Percentiles rank a stretch among this genome's conserved stretches.
Evolutionary conservation across 306 rosid species (phyloP).

Genomic region (Cicer cuneatum): DNA sequence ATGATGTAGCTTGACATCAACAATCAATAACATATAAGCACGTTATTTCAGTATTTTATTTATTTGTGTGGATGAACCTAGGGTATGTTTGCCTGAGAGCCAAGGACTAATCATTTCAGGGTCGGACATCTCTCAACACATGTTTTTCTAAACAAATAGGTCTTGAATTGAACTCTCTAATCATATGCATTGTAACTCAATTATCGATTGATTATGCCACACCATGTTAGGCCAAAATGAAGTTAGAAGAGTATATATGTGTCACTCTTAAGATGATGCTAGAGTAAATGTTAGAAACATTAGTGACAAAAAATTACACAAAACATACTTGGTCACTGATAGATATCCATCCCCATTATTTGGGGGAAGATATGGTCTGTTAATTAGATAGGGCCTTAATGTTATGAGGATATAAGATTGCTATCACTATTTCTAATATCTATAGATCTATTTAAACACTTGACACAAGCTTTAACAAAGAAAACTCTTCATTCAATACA

Average conservation of each 20-base stretch:
- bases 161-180: not conserved
- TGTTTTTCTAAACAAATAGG: not conserved
- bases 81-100: not conserved
- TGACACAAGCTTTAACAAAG: not conserved
- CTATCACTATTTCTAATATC: not conserved
- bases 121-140: not conserved
- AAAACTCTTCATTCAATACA: not conserved
- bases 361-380: not conserved
- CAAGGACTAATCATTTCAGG: not conserved
- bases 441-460: not conserved
- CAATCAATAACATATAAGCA: not conserved
- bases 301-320: not conserved
- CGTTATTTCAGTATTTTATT: not conserved
- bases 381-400: not conserved
- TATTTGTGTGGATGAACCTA: no score
- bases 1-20: slow-evolving; percentile 11
- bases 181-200: not conserved
- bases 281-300: not conserved
- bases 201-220: not conserved
- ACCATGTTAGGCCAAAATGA: not conserved
- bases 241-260: not conserved
- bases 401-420: not conserved
- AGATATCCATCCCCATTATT: not conserved
- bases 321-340: not conserved
- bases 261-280: slow-evolving; percentile 2